These are phyloP conservation scores for Trichoderma semiorbis DNA, from an alignment of 2,329 filamentous ascomycete genomes.

Conservation along the genomic window DNA sequence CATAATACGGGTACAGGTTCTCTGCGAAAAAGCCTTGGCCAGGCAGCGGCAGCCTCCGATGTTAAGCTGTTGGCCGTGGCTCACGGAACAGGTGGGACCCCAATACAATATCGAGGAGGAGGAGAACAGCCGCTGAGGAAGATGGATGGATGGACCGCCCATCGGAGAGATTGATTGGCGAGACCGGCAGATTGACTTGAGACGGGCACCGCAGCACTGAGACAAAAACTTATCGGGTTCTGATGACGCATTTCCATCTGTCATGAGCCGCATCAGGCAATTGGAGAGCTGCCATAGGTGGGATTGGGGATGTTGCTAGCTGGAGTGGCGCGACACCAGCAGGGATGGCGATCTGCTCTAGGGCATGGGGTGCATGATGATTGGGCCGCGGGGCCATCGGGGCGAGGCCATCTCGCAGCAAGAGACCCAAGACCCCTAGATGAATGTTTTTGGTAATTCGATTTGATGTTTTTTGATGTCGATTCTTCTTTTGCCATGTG, in stretches of 20 bases:
- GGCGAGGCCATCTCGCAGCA: conserved; percentile 7
- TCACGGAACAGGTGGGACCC: neutral
- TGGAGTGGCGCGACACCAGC: conserved; percentile 15
- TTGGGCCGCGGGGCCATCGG: conserved; percentile 1
- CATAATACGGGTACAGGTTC: neutral
- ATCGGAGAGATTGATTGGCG: conserved; percentile 7
- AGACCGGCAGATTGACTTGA: neutral
- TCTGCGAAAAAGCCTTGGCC: neutral
- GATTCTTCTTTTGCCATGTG: neutral
- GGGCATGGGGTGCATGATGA: neutral
- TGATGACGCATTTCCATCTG: conserved; percentile 31
- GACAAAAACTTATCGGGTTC: conserved; percentile 17
- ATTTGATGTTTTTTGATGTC: neutral
- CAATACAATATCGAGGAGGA: neutral
- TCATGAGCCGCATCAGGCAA: conserved; percentile 21
- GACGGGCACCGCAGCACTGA: neutral
- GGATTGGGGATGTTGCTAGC: conserved; percentile 3
- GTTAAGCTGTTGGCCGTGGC: neutral
- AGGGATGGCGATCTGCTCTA: conserved; percentile 14
- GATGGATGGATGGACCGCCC: neutral
- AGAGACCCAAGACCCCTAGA: neutral
- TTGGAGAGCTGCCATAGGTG: conserved; percentile 16
- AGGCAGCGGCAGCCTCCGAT: neutral
- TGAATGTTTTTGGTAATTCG: neutral
- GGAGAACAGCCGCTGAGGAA: neutral